A percentile compares a stretch with the other conserved stretches of the same genome.
Evolutionary conservation across 2,329 filamentous ascomycete genomes (phyloP).

Genomic region (Rhinocladiella similis): DNA sequence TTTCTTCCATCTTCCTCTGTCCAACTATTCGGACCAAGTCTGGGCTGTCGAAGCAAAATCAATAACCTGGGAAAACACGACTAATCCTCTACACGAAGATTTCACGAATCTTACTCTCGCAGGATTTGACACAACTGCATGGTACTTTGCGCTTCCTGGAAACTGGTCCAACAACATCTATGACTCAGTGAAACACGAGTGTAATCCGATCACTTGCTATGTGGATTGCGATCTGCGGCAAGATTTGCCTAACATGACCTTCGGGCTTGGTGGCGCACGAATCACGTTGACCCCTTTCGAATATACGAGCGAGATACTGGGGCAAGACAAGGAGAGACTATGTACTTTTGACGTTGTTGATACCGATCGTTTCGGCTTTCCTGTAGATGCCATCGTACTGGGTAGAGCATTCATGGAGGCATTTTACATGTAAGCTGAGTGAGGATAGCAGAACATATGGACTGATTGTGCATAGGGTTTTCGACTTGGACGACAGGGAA

Average conservation of each 20-base stretch:
- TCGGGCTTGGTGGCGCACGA: too few relatives aligned
- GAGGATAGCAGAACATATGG: too few relatives aligned
- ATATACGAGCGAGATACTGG: too few relatives aligned
- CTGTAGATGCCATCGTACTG: background rate
- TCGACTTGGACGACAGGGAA: background rate
- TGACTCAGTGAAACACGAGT: background rate
- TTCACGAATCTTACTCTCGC: background rate
- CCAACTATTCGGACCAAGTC: background rate
- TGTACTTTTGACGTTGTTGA: too few relatives aligned
- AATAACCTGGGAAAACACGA: background rate
- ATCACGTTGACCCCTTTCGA: too few relatives aligned
- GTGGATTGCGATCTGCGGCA: too few relatives aligned
- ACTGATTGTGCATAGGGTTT: background rate
- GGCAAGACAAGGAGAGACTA: too few relatives aligned
- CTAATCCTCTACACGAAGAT: background rate
- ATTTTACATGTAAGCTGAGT: background rate
- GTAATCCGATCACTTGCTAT: background rate
- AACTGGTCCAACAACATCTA: background rate
- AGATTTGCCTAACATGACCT: too few relatives aligned
- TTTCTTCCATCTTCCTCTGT: background rate
- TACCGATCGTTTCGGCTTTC: too few relatives aligned
- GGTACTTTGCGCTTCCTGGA: background rate
- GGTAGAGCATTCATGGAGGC: background rate
- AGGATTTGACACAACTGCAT: background rate
- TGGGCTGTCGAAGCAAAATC: constrained; percentile 1